Evolutionary conservation across 306 rosid genomes (phyloP).

Genomic region (Pterocarpus macrocarpus): DNA sequence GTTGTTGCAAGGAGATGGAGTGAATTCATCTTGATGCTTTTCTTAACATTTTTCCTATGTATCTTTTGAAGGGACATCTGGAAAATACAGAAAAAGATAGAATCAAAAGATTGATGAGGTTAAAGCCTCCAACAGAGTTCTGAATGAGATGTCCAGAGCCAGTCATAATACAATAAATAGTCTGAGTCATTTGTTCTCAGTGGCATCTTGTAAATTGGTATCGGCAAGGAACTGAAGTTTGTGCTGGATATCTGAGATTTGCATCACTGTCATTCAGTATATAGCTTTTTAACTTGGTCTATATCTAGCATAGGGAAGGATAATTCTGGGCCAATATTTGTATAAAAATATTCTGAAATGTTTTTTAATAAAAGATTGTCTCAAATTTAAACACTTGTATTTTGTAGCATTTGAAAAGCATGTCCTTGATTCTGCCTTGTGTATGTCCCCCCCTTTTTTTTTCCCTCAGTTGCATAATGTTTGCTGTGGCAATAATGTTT

Average conservation of each 20-base stretch:
- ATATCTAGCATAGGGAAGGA: conserved; percentile 4
- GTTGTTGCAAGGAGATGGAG: not conserved
- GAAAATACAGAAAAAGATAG: conserved; percentile 93
- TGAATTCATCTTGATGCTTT: conserved; percentile 5
- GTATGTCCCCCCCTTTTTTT: too few relatives aligned
- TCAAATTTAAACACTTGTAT: not conserved
- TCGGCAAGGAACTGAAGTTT: conserved; percentile 24
- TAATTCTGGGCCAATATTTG: conserved; percentile 37
- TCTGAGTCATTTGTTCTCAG: not conserved
- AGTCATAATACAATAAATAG: not conserved
- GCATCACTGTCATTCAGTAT: not conserved
- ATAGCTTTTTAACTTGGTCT: conserved; percentile 8
- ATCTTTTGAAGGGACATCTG: conserved; percentile 73
- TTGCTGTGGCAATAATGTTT: too few relatives aligned
- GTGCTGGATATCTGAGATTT: conserved; percentile 14
- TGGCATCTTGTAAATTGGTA: conserved; percentile 32
- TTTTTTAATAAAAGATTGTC: too few relatives aligned
- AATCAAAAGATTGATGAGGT: conserved; percentile 87
- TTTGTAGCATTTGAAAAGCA: conserved; percentile 20
- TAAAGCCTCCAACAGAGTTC: conserved; percentile 88
- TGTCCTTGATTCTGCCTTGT: not conserved
- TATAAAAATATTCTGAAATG: not conserved
- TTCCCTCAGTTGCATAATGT: too few relatives aligned
- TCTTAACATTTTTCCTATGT: conserved; percentile 38
- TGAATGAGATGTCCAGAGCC: conserved; percentile 48